A percentile compares a stretch with the other conserved stretches of the same genome.
Evolutionary conservation across 768 basidiomycete genomes (phyloP).

Genomic region (Boletus sensibilis): DNA sequence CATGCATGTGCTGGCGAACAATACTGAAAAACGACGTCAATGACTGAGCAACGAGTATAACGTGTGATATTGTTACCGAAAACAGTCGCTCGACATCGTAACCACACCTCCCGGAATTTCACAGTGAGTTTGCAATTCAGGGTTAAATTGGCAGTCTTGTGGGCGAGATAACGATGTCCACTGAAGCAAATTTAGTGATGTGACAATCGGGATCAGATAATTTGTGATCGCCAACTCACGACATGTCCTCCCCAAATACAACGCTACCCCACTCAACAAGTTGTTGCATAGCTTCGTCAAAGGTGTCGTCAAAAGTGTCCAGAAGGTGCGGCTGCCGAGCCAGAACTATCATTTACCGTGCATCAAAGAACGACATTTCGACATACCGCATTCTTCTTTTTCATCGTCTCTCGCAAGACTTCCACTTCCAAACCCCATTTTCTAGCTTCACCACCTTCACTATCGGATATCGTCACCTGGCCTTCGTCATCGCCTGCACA

Average conservation of each 20-base stretch:
- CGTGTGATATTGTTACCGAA: conserved; percentile 48
- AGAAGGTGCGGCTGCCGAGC: conserved; percentile 51
- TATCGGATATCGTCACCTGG: conserved; percentile 33
- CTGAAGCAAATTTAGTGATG: conserved; percentile 39
- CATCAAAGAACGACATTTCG: conserved; percentile 6
- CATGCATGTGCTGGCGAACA: conserved; percentile 21
- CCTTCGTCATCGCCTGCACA: conserved; percentile 52
- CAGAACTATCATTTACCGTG: conserved; percentile 20
- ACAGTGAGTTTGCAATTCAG: conserved; percentile 67
- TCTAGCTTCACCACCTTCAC: conserved; percentile 67
- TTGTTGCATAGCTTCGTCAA: conserved; percentile 77
- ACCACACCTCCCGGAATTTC: conserved; percentile 64
- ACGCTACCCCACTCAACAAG: conserved; percentile 73
- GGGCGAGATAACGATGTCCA: conserved; percentile 72
- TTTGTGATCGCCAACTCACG: conserved; percentile 47
- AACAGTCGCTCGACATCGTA: conserved; percentile 61
- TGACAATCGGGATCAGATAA: conserved; percentile 24
- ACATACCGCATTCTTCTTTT: conserved; percentile 54
- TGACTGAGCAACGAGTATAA: conserved; percentile 7
- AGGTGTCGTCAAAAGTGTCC: conserved; percentile 66
- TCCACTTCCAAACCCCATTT: conserved; percentile 72
- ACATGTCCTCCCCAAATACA: conserved; percentile 58
- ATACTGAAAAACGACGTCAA: conserved; percentile 27
- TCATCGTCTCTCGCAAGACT: conserved; percentile 55
- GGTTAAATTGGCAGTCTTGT: conserved; percentile 64